Evolutionary conservation across 2,329 filamentous ascomycete genomes (phyloP).

Genomic region (Colletotrichum trifolii): DNA sequence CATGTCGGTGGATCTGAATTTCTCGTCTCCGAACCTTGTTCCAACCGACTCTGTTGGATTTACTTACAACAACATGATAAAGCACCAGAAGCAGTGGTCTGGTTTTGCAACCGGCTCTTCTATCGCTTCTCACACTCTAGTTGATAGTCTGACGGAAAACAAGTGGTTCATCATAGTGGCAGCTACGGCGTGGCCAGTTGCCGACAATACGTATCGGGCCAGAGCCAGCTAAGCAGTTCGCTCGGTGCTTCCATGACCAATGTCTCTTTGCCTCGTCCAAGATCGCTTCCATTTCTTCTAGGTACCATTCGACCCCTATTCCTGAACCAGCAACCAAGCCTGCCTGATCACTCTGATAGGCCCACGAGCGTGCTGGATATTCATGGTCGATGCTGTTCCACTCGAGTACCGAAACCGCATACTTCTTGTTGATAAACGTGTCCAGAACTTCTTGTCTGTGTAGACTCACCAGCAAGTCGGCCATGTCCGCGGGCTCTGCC

Average conservation of each 20-base stretch:
- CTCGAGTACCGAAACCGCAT: neutral
- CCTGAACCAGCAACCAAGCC: neutral
- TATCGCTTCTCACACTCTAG: too few species aligned
- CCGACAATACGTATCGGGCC: too few species aligned
- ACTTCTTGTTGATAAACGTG: neutral
- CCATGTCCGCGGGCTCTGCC: conserved; percentile 4
- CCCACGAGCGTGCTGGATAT: conserved; percentile 1
- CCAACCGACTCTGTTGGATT: too few species aligned
- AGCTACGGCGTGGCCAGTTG: too few species aligned
- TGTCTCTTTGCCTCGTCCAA: neutral
- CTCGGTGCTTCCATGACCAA: conserved; percentile 3
- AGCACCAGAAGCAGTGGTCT: too few species aligned
- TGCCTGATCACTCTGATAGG: neutral
- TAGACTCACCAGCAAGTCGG: neutral
- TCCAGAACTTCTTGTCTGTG: neutral
- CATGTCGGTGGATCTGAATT: too few species aligned
- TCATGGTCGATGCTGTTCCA: neutral
- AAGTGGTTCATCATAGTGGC: too few species aligned
- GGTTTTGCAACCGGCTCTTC: too few species aligned
- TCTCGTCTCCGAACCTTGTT: too few species aligned
- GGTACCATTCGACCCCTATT: neutral
- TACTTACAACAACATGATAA: too few species aligned
- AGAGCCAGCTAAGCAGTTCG: too few species aligned
- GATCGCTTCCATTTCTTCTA: neutral
- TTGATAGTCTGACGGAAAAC: too few species aligned